Conservation (phyloP, 2,329 filamentous ascomycete species). For the Talaromyces marneffei region DNA sequence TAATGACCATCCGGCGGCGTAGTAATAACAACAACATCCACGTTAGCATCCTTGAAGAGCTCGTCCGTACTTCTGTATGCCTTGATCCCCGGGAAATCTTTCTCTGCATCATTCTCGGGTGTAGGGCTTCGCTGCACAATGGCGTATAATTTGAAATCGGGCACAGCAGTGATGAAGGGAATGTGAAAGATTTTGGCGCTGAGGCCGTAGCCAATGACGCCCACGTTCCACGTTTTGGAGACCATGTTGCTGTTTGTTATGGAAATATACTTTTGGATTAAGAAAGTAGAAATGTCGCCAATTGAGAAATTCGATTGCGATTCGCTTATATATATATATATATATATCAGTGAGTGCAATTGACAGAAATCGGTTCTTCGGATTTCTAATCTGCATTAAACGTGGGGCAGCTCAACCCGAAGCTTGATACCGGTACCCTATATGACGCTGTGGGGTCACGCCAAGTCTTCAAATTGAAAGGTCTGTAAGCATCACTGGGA, state of each 20-base stretch:
- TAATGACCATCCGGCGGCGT: conserved; percentile 69
- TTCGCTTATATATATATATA: too few species aligned
- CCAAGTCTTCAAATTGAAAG: not conserved
- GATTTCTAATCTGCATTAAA: not conserved
- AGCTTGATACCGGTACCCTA: not conserved
- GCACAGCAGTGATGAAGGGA: conserved; percentile 63
- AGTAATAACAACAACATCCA: conserved; percentile 66
- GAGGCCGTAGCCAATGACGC: conserved; percentile 56
- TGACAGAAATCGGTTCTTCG: not conserved
- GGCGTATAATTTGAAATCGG: conserved; percentile 62
- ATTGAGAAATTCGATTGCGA: not conserved
- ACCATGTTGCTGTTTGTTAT: conserved; percentile 27
- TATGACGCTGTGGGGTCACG: not conserved
- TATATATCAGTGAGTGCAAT: not conserved
- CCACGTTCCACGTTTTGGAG: conserved; percentile 49
- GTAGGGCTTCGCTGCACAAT: conserved; percentile 70
- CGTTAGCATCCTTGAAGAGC: conserved; percentile 58
- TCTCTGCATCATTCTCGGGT: conserved; percentile 58
- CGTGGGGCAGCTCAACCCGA: conserved; percentile 17
- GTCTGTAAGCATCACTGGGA: not conserved
- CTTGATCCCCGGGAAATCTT: conserved; percentile 60
- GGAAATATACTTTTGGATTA: not conserved
- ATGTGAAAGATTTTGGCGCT: conserved; percentile 79
- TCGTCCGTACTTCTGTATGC: conserved; percentile 59
- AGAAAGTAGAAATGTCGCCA: not conserved